Percentiles rank a stretch among this genome's conserved stretches.
phyloP scores from a whole-genome alignment of 140 eudicot species.

The Senecio squalidus region DNA sequence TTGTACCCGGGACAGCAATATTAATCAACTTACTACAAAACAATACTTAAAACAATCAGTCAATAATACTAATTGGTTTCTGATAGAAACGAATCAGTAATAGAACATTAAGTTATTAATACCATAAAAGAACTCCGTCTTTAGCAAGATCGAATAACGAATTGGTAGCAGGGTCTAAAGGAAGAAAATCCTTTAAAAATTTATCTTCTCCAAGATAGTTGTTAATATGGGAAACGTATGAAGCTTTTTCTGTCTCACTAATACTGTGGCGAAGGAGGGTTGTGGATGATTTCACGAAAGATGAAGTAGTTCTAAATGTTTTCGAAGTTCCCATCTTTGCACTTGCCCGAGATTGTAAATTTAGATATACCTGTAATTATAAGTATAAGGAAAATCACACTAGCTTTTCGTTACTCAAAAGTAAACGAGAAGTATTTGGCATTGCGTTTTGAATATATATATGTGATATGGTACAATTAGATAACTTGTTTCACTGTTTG shows the following conservation, averaged over 20 bases:
- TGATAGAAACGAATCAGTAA: background rate
- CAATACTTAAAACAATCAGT: background rate
- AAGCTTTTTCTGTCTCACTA: conserved; percentile 76
- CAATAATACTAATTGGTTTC: conserved; percentile 11
- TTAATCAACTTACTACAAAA: conserved; percentile 76
- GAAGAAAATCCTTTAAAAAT: conserved; percentile 64
- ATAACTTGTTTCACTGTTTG: background rate
- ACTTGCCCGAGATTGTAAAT: conserved; percentile 64
- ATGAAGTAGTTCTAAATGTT: conserved; percentile 43
- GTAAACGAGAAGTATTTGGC: background rate
- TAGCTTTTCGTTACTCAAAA: background rate
- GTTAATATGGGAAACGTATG: conserved; percentile 77
- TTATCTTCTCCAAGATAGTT: conserved; percentile 69
- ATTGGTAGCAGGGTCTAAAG: conserved; percentile 59
- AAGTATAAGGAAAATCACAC: background rate
- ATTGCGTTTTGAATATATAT: background rate
- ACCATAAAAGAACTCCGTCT: conserved; percentile 89
- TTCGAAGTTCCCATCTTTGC: conserved; percentile 51
- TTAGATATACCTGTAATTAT: conserved; percentile 48
- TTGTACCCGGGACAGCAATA: conserved; percentile 81
- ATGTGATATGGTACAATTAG: background rate
- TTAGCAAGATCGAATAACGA: conserved; percentile 69
- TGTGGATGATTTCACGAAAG: conserved; percentile 69
- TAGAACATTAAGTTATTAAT: conserved; percentile 13
- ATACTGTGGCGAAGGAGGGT: conserved; percentile 78